A percentile compares a stretch with the other conserved stretches of the same genome.
Conservation (phyloP, 2,329 filamentous ascomycete genomes). For the Mycosphaerella arachidis region DNA sequence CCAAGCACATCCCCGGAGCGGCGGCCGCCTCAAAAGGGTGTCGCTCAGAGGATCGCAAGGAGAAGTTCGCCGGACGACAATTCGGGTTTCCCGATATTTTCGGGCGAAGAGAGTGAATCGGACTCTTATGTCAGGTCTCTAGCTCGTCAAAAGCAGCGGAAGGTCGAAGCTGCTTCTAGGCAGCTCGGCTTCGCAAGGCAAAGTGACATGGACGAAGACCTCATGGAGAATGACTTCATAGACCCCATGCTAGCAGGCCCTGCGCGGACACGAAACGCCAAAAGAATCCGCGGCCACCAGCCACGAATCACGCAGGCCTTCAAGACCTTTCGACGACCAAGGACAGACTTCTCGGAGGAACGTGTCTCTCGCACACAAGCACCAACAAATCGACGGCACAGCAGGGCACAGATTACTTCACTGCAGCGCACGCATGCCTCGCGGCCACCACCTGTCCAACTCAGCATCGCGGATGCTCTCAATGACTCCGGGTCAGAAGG, state of each 20-base stretch:
- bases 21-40: conserved; percentile 26
- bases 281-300: conserved; percentile 32
- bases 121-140: conserved; percentile 8
- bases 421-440: background rate
- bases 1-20: conserved; percentile 15
- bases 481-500: conserved; percentile 29
- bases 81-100: background rate
- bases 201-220: conserved; percentile 30
- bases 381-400: background rate
- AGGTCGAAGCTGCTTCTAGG: conserved; percentile 13
- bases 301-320: conserved; percentile 37
- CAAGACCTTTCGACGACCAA: background rate
- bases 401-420: background rate
- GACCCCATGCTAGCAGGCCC: conserved; percentile 36
- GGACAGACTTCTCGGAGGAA: conserved; percentile 23
- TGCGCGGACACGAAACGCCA: conserved; percentile 11
- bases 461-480: conserved; percentile 51
- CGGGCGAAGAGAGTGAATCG: conserved; percentile 31
- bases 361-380: conserved; percentile 2
- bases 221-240: conserved; percentile 45
- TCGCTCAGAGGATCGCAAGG: conserved; percentile 16
- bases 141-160: conserved; percentile 3
- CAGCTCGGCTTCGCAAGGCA: conserved; percentile 4
- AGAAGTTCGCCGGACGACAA: background rate
- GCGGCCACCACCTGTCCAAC: conserved; percentile 24